Percentiles rank a stretch among this genome's conserved stretches.
phyloP scores from a whole-genome alignment of 2,329 filamentous ascomycete species.

The Neopestalotiopsis rosae region DNA sequence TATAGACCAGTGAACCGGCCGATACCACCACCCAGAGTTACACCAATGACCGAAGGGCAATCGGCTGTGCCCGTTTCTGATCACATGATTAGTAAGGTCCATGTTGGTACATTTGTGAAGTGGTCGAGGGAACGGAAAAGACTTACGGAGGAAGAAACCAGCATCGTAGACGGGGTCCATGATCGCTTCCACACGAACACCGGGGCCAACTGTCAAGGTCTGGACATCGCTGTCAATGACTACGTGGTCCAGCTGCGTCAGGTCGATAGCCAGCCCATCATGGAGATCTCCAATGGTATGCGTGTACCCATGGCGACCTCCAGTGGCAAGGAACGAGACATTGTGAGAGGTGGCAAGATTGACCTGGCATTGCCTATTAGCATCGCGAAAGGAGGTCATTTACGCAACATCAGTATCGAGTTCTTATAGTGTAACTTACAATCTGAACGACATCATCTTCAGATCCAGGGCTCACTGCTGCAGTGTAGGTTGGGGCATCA shows the following conservation, averaged over 20 bases:
- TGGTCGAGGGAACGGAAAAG: too few species aligned
- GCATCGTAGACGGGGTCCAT: not conserved
- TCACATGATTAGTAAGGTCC: too few species aligned
- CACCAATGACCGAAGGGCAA: not conserved
- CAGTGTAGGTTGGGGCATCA: not conserved
- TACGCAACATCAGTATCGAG: too few species aligned
- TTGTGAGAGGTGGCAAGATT: constrained; percentile 15
- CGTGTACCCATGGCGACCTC: constrained; percentile 24
- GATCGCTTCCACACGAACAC: not conserved
- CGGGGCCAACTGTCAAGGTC: not conserved
- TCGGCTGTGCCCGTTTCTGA: too few species aligned
- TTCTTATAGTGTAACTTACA: not conserved
- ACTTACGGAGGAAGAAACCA: not conserved
- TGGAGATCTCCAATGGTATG: constrained; percentile 20
- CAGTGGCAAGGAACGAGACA: constrained; percentile 26
- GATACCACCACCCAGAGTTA: not conserved
- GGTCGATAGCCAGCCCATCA: constrained; percentile 25
- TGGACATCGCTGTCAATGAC: not conserved
- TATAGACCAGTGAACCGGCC: not conserved
- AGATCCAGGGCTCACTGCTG: not conserved
- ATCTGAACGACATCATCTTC: not conserved
- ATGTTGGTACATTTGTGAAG: too few species aligned
- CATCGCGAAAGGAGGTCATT: too few species aligned
- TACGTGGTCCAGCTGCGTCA: not conserved
- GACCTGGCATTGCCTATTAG: constrained; percentile 16